phyloP scores from a whole-genome alignment of 2,329 filamentous ascomycete genomes.

The Ophiosphaerella herpotricha region DNA sequence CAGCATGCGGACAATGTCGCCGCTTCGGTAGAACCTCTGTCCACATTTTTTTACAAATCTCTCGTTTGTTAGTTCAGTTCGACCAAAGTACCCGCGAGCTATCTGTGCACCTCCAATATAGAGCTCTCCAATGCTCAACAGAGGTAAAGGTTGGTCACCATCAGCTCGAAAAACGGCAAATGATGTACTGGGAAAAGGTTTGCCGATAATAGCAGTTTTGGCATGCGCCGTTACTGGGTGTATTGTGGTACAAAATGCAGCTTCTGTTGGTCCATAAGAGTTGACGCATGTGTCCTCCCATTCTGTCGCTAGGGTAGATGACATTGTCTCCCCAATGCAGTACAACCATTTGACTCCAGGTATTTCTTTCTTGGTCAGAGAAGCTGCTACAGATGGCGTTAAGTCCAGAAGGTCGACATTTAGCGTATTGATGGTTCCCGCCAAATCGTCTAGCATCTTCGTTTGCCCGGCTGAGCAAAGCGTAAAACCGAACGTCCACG shows the following conservation, averaged over 20 bases:
- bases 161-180: slow-evolving; percentile 44
- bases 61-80: slow-evolving; percentile 34
- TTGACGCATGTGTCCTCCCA: slow-evolving; percentile 51
- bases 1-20: slow-evolving; percentile 47
- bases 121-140: slow-evolving; percentile 51
- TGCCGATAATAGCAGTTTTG: slow-evolving; percentile 49
- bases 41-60: slow-evolving; percentile 36
- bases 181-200: slow-evolving; percentile 48
- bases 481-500: slow-evolving; percentile 51
- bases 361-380: slow-evolving; percentile 37
- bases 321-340: slow-evolving; percentile 53
- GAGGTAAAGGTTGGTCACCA: slow-evolving; percentile 40
- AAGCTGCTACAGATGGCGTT: slow-evolving; percentile 50
- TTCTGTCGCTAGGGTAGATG: slow-evolving; percentile 41
- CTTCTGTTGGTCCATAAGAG: slow-evolving; percentile 52
- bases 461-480: slow-evolving; percentile 48
- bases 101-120: slow-evolving; percentile 54
- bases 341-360: slow-evolving; percentile 49
- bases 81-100: slow-evolving; percentile 51
- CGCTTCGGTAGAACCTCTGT: slow-evolving; percentile 45
- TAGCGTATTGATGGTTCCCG: slow-evolving; percentile 41
- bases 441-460: slow-evolving; percentile 46
- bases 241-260: slow-evolving; percentile 53
- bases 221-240: slow-evolving; percentile 31
- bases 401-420: slow-evolving; percentile 48